These are phyloP conservation scores for Rhazya stricta DNA, from an alignment of 257 asterid genomes.

Conservation along the genomic window DNA sequence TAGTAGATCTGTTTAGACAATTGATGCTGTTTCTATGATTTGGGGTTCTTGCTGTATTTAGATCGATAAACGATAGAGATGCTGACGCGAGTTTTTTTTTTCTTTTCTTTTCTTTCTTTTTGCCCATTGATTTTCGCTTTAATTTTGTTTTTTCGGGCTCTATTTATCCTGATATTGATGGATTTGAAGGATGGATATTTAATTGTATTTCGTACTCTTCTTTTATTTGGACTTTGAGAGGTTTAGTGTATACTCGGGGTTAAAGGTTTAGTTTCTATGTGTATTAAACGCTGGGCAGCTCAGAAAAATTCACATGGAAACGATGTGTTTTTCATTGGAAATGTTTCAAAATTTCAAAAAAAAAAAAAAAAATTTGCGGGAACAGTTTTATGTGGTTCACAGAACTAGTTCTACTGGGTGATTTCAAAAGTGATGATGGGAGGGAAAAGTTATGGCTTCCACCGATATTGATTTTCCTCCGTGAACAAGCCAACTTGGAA, in stretches of 20 bases:
- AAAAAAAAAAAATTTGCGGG: not conserved
- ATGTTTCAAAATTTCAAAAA: not conserved
- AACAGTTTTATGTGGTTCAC: not conserved
- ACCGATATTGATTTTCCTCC: not conserved
- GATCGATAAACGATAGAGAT: not conserved
- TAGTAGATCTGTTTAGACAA: conserved; percentile 26
- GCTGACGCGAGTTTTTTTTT: not conserved
- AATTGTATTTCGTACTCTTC: not conserved
- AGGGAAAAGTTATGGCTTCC: not conserved
- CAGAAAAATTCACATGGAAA: not conserved
- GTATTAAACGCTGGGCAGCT: not conserved
- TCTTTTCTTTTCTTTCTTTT: not conserved
- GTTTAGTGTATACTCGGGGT: not conserved
- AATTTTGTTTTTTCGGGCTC: not conserved
- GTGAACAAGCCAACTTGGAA: not conserved
- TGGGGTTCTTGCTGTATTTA: not conserved
- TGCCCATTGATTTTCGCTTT: not conserved
- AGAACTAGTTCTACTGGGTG: not conserved
- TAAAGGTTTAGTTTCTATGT: not conserved
- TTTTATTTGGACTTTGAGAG: too few relatives aligned
- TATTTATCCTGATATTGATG: not conserved
- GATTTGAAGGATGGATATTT: not conserved
- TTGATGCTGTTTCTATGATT: not conserved
- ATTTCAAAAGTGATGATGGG: not conserved
- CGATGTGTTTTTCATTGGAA: not conserved